Base-by-base conservation (phyloP, 177 flowering plant genomes). In the Vitis hybrid region DNA sequence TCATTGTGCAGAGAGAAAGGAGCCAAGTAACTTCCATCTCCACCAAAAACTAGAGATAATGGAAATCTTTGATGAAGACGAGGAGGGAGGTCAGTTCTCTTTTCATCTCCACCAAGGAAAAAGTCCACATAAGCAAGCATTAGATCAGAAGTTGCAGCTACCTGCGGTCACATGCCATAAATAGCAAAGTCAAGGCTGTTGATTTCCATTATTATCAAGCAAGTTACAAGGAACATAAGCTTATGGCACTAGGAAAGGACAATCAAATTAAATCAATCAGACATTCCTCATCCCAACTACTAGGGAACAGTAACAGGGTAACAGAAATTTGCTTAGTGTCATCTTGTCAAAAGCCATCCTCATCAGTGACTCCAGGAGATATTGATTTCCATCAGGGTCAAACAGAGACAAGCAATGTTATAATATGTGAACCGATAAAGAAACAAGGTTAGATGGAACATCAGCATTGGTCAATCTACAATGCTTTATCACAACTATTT, bases 31-130 rank as follows among this genome's bases (percentile, higher is more conserved):
- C 96, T 92, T 79, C 98, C 99, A 81, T 94, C 89, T 64, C 99
- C 99, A 49, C 99, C 99, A 82, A 94, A 94, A 56, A 84, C 79
- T 31, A 96, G 68, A 61, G 87, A 75, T 85, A 96, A 71, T 14
- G 99, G 98, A 74, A 89, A 86, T 70, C 98, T 85, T 79, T 90
- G 94, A 69, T 73, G 83, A 56, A 96, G 92, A 13, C 84, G 88
- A 69, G 98, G 97, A 79, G 98, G 98, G 76, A 93, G 95, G 81
- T 92, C 99, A 56, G 84, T 66, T 72, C 98, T 88, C 79, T 96
- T 96, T 76, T 96, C 99, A 80, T 96, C 99, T 64, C 98, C 99
- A 51, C 99, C 99, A 58, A 96, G 98, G 81, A 89, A 96, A 75
- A 96, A 94, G 75, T 96, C 99, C 71, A 96, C 76, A 74, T 87